A percentile compares a stretch with the other conserved stretches of the same genome.
phyloP scores from a whole-genome alignment of 257 asterid genomes.

The Nicotiana benthamiana region DNA sequence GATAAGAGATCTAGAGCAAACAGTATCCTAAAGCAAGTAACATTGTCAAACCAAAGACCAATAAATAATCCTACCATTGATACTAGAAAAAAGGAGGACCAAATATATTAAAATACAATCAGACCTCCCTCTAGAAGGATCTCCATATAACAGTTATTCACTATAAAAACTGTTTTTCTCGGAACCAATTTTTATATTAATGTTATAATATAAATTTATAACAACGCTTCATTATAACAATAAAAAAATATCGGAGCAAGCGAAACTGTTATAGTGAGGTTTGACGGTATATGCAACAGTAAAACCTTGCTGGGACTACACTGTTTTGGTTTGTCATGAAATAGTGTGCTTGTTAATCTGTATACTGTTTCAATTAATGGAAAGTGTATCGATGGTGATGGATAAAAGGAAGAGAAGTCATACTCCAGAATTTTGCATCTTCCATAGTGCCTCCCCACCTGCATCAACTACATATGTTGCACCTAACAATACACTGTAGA shows the following conservation, averaged over 20 bases:
- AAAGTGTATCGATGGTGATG: not conserved
- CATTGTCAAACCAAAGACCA: not conserved
- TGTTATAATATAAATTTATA: too few relatives aligned
- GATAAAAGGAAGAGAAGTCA: slow-evolving; percentile 5
- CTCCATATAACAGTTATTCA: too few relatives aligned
- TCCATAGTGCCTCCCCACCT: slow-evolving; percentile 63
- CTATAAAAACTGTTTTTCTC: too few relatives aligned
- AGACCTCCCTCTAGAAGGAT: too few relatives aligned
- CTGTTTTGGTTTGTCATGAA: not conserved
- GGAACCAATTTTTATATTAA: too few relatives aligned
- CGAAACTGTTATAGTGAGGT: too few relatives aligned
- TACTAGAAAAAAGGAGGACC: not conserved
- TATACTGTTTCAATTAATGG: not conserved
- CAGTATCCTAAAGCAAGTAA: not conserved
- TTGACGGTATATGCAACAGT: not conserved
- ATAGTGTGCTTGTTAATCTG: not conserved
- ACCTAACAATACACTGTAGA: slow-evolving; percentile 57
- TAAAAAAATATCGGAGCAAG: too few relatives aligned
- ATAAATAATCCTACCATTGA: not conserved
- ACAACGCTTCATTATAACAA: too few relatives aligned
- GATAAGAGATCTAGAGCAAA: not conserved
- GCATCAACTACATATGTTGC: slow-evolving; percentile 47
- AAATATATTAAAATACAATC: not conserved
- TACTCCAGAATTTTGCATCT: slow-evolving; percentile 73
- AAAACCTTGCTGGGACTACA: not conserved